Base-by-base conservation (phyloP, 1,139 yeast genomes). In the Geotrichum carabidarum region DNA sequence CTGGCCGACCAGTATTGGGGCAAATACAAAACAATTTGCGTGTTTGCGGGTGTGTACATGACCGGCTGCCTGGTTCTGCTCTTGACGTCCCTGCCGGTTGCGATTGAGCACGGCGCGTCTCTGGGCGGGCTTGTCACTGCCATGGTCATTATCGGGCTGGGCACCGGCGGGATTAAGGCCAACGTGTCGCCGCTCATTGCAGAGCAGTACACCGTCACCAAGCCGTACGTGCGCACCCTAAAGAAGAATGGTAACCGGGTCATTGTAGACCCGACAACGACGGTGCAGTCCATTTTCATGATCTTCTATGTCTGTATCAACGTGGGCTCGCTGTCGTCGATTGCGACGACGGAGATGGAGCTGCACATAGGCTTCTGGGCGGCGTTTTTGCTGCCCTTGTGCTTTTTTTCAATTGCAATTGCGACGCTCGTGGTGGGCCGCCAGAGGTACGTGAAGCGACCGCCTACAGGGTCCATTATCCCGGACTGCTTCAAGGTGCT, bases 101-200 rank as follows among this genome's bases (percentile, higher is more conserved):
- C 85, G 57, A 77, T 85, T 42, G 68, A 71, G 31, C 71, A 72
- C 51, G 76, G 74, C 36, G 71, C 67, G 63, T 79, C 71, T 69
- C 72, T 71, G 73, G 84, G 74, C 69, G 81, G 81, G 60, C 79
- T 75, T 36, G 68, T 79, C 51, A 76, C 79, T 48, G 77, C 86
- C 47, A 82, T 87, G 70, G 73, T 86, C 57, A 69, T 83, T 54
- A 80, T 86, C 65, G 93, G 94, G 64, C 62, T 84, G 48, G 94
- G 89, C 56, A 83, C 94, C 37, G 94, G 95, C 66, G 84, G 90
- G 67, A 86, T 87, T 68, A 87, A 87, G 70, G 77, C 93, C 43
- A 86, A 86, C 63, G 83, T 86, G 48, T 77, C 88, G 30, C 94
- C 94, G 35, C 76, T 86, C 67, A 80, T 87, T 68, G 90, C 89